Evolutionary conservation across 257 asterid genomes (phyloP).

Genomic region (Solanum etuberosum): DNA sequence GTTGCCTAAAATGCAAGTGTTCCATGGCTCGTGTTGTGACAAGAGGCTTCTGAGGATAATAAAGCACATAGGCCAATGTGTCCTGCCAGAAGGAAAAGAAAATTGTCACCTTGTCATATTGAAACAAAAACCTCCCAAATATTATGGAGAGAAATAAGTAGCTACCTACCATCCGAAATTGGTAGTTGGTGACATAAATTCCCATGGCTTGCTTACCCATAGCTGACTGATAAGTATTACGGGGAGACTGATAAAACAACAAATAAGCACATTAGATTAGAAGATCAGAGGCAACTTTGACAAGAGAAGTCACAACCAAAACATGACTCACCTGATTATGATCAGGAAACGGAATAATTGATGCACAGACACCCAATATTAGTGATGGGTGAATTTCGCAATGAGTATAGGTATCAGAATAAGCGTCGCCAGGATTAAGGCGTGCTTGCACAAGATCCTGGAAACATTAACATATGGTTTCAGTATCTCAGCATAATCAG

Average conservation of each 20-base stretch:
- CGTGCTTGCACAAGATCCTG: constrained; percentile 84
- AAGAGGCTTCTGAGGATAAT: constrained; percentile 95
- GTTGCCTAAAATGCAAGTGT: constrained; percentile 93
- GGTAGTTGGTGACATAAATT: constrained; percentile 92
- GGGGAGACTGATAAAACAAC: constrained; percentile 67
- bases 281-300: background rate
- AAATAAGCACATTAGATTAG: constrained; percentile 10
- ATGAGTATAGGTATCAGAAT: constrained; percentile 85
- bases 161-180: constrained; percentile 78
- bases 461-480: constrained; percentile 7
- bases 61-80: constrained; percentile 89
- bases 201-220: constrained; percentile 99
- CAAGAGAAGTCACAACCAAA: background rate
- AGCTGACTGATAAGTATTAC: constrained; percentile 98
- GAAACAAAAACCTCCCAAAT: background rate
- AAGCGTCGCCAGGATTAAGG: constrained; percentile 67
- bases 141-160: background rate
- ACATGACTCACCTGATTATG: constrained; percentile 70
- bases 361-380: constrained; percentile 97
- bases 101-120: background rate
- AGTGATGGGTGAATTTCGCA: constrained; percentile 96
- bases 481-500: constrained; percentile 6
- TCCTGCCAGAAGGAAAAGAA: constrained; percentile 33
- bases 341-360: constrained; percentile 97
- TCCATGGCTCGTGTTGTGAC: constrained; percentile 99